These are phyloP conservation scores for Agaricus blazei DNA, from an alignment of 768 basidiomycete species.

Conservation along the genomic window DNA sequence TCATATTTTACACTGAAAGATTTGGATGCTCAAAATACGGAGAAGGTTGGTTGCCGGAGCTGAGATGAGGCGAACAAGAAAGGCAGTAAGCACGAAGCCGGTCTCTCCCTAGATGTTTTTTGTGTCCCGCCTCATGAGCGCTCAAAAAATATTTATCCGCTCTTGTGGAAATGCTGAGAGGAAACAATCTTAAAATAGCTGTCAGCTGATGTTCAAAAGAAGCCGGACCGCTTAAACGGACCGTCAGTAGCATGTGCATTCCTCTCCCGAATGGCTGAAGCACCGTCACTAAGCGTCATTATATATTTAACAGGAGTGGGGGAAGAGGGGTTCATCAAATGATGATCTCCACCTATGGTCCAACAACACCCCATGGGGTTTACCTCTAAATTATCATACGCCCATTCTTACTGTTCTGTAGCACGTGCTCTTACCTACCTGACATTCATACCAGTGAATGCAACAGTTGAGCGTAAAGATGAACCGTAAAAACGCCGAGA, in stretches of 20 bases:
- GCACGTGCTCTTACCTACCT: too few species aligned
- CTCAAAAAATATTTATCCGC: constrained; percentile 3
- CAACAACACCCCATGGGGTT: too few species aligned
- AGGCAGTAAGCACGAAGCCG: neutral
- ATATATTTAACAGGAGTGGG: too few species aligned
- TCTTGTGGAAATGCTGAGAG: neutral
- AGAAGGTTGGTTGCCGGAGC: neutral
- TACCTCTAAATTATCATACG: too few species aligned
- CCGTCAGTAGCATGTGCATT: neutral
- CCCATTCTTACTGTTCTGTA: too few species aligned
- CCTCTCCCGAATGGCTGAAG: too few species aligned
- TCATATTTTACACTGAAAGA: neutral
- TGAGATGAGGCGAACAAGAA: neutral
- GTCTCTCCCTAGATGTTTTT: neutral
- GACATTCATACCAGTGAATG: too few species aligned
- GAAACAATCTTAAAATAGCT: neutral
- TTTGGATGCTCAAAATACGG: neutral
- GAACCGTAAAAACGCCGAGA: too few species aligned
- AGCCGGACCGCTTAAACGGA: neutral
- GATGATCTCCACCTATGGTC: too few species aligned
- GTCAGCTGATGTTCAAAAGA: neutral
- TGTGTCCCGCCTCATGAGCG: neutral
- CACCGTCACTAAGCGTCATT: too few species aligned
- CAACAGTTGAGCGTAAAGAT: too few species aligned
- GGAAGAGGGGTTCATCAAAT: too few species aligned